Evolutionary conservation across 805 yeast genomes (phyloP), one percentile per base, ranked within the genome.

Genomic region (Yarrowia sp.): DNA sequence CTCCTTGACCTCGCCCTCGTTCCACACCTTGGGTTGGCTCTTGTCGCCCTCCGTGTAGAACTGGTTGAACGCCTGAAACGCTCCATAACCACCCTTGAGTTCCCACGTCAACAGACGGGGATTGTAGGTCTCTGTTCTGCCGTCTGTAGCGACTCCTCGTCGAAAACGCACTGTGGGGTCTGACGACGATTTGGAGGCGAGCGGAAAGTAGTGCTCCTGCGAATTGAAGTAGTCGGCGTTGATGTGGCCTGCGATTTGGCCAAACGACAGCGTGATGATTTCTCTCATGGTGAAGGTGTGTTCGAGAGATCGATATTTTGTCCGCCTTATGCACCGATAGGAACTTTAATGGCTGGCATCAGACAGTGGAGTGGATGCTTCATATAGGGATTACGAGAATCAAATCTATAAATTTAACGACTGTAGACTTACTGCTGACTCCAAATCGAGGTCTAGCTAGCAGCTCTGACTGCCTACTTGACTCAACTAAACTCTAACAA

Each of bases 21-120:
- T 16, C 64, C 65, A 63, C n/a, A 61, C 61, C 75, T 21, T 9
- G 1, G n/a, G 63, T 8, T 64, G 64, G 14, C 41, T 27, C 24
- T 32, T 44, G 16, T 46, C 61, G 2, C 58, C 63, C 29, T 51
- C 56, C 22, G 66, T 62, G 47, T 67, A 66, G 14, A 68, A 59
- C 16, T 62, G 64, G 31, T 66, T 68, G 41, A 63, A 66, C 39
- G 63, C 63, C 39, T 63, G 63, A 21, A 89, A 72, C 0, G 90
- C 76, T 0, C 97, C 97, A 68, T 79, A 81, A 0, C 97, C 97
- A 53, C 87, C 86, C 19, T 79, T 76, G 47, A 84, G 80, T 65
- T 94, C 98, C 86, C 92, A 90, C n/a, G 90, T 68, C 33, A 90
- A 68, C 0, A 88, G 83, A 62, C 98, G 75, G 0, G 99, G 98